Evolutionary conservation across 208 protist genomes (phyloP).

Genomic region (Leishmania martiniquensis): DNA sequence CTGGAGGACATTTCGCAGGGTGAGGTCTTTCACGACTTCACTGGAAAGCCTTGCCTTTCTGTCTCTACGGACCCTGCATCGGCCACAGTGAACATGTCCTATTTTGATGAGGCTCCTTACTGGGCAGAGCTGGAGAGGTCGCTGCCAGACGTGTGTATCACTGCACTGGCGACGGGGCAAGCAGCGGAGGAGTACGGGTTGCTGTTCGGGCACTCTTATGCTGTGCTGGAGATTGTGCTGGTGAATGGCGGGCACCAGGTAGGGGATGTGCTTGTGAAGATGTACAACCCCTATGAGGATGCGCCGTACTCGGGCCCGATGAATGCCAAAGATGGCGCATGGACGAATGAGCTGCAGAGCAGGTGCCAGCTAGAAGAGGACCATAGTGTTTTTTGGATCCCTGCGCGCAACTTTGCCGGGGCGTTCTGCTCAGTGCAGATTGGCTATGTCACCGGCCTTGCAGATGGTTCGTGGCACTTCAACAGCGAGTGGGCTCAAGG

Average conservation of each 20-base stretch:
- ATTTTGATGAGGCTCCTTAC: slow-evolving; percentile 47
- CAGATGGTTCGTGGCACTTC: slow-evolving; percentile 48
- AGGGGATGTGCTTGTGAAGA: slow-evolving; percentile 38
- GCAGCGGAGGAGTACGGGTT: slow-evolving; percentile 39
- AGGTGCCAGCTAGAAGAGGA: slow-evolving; percentile 35
- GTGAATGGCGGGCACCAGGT: slow-evolving; percentile 24
- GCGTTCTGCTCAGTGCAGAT: slow-evolving; percentile 46
- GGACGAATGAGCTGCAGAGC: slow-evolving; percentile 38
- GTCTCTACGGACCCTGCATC: slow-evolving; percentile 39
- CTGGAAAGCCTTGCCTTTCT: slow-evolving; percentile 52
- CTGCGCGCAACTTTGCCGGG: slow-evolving; percentile 31
- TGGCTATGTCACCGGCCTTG: slow-evolving; percentile 38
- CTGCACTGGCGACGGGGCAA: slow-evolving; percentile 34
- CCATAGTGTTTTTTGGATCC: slow-evolving; percentile 37
- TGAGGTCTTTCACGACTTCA: slow-evolving; percentile 73
- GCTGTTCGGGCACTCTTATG: slow-evolving; percentile 50
- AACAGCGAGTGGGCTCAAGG: slow-evolving; percentile 60
- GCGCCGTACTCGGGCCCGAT: slow-evolving; percentile 48
- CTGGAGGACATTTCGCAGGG: slow-evolving; percentile 54
- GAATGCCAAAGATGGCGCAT: slow-evolving; percentile 44
- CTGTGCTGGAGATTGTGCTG: slow-evolving; percentile 43
- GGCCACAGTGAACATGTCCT: slow-evolving; percentile 41
- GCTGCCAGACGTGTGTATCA: slow-evolving; percentile 28
- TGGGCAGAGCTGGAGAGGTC: slow-evolving; percentile 41
- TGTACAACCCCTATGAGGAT: slow-evolving; percentile 60